A percentile compares a stretch with the other conserved stretches of the same genome.
phyloP scores from a whole-genome alignment of 768 basidiomycete genomes.

The Lentinula edodes region DNA sequence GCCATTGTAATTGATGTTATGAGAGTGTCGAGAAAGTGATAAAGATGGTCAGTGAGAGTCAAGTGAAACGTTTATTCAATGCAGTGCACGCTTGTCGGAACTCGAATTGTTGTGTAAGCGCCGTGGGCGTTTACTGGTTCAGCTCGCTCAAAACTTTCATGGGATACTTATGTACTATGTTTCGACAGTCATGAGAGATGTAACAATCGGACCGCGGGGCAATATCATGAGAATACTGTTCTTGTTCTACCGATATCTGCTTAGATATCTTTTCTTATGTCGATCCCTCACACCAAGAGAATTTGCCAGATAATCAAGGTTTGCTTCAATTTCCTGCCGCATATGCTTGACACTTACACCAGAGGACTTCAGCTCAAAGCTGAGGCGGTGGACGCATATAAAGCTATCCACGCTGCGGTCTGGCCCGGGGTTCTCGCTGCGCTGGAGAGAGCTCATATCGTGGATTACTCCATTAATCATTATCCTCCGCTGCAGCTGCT shows the following conservation, averaged over 20 bases:
- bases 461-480: conserved; percentile 75
- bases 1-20: conserved; percentile 50
- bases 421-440: conserved; percentile 6
- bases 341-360: background rate
- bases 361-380: conserved; percentile 45
- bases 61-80: background rate
- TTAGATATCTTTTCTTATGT: conserved; percentile 14
- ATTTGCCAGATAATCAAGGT: conserved; percentile 74
- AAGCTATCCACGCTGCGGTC: conserved; percentile 7
- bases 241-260: background rate
- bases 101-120: background rate
- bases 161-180: background rate
- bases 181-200: background rate
- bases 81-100: background rate
- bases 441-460: conserved; percentile 50
- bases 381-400: conserved; percentile 41
- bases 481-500: conserved; percentile 58
- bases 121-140: background rate
- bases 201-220: no score
- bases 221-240: no score
- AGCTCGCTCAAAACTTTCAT: background rate
- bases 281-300: conserved; percentile 35
- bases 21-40: conserved; percentile 6
- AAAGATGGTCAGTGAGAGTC: background rate
- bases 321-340: conserved; percentile 4